phyloP scores from a whole-genome alignment of 257 asterid genomes.

The Rubia yunnanensis region DNA sequence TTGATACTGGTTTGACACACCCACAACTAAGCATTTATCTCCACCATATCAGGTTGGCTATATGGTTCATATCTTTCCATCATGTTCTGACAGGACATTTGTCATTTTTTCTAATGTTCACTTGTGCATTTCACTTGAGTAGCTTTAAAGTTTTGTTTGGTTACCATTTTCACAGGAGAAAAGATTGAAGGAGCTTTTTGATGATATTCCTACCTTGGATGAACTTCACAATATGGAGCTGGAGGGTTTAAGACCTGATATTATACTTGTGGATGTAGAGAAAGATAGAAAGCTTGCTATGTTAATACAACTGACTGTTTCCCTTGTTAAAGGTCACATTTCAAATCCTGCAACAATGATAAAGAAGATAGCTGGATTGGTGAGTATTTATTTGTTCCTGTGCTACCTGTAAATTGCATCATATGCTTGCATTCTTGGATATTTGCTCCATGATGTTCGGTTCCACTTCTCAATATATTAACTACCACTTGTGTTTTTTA shows the following conservation, averaged over 20 bases:
- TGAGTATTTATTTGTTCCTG: slow-evolving; percentile 32
- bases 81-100: not conserved
- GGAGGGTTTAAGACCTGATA: slow-evolving; percentile 76
- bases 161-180: slow-evolving; percentile 49
- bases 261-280: slow-evolving; percentile 75
- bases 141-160: slow-evolving; percentile 1
- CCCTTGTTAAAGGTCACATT: slow-evolving; percentile 83
- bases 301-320: slow-evolving; percentile 71
- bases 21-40: not conserved
- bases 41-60: not conserved
- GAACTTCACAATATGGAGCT: slow-evolving; percentile 77
- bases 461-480: not conserved
- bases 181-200: slow-evolving; percentile 78
- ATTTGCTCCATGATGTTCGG: too few relatives aligned
- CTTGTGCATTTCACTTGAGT: not conserved
- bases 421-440: not conserved
- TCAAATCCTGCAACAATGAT: slow-evolving; percentile 69
- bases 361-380: slow-evolving; percentile 95
- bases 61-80: not conserved
- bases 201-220: slow-evolving; percentile 75
- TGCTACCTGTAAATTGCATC: not conserved
- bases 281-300: slow-evolving; percentile 85
- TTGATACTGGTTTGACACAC: not conserved
- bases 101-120: not conserved
- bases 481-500: not conserved